A percentile compares a stretch with the other conserved stretches of the same genome.
phyloP scores from a whole-genome alignment of 1,284 basidiomycete species.

The Bondarzewia mesenterica region DNA sequence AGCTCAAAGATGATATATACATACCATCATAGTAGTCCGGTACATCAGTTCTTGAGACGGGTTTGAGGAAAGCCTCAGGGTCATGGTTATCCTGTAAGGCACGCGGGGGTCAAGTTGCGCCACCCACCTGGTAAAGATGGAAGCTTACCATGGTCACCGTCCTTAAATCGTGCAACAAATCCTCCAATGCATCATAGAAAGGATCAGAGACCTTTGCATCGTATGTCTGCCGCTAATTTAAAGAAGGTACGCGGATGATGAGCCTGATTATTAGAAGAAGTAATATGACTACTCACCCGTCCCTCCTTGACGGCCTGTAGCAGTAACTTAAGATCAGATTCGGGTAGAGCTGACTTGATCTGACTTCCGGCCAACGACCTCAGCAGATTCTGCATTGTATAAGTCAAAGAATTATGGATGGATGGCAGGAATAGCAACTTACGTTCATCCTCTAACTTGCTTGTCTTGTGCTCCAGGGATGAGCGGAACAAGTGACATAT shows the following conservation, averaged over 20 bases:
- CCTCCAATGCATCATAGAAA: conserved; percentile 89
- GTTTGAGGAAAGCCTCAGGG: conserved; percentile 83
- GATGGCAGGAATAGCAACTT: conserved; percentile 20
- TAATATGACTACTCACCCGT: conserved; percentile 44
- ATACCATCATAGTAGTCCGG: conserved; percentile 86
- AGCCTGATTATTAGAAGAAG: conserved; percentile 12
- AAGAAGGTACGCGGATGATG: background rate
- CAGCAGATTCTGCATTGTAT: conserved; percentile 57
- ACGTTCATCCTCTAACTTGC: conserved; percentile 29
- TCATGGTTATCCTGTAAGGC: conserved; percentile 70
- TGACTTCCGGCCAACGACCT: conserved; percentile 66
- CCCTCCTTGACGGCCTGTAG: conserved; percentile 68
- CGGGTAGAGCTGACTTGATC: conserved; percentile 39
- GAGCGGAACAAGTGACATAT: conserved; percentile 22
- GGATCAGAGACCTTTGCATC: conserved; percentile 76
- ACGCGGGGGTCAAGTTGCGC: background rate
- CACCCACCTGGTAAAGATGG: conserved; percentile 7
- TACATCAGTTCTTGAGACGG: conserved; percentile 79
- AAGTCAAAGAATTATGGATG: conserved; percentile 16
- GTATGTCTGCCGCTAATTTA: conserved; percentile 42
- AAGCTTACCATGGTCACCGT: conserved; percentile 64
- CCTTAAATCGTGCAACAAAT: conserved; percentile 76
- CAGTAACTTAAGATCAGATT: conserved; percentile 62
- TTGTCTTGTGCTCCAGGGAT: background rate
- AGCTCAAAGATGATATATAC: no score